Conservation (phyloP, 2,329 filamentous ascomycete species). For the Plectosphaerella plurivora region DNA sequence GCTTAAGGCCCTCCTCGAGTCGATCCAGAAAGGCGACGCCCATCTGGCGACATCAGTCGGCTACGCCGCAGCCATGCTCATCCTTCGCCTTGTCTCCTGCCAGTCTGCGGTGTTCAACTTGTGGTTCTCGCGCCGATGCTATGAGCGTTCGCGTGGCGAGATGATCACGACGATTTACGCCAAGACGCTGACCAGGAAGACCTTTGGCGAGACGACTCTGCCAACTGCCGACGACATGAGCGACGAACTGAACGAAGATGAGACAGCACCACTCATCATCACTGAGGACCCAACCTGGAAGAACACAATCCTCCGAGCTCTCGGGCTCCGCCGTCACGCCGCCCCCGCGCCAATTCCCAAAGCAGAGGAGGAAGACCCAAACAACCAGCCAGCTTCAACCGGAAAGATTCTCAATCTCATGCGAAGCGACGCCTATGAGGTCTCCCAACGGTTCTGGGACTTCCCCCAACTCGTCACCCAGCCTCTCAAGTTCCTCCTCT, state of each 20-base stretch:
- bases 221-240: constrained; percentile 10
- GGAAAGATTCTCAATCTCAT: constrained; percentile 89
- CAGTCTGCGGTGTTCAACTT: constrained; percentile 66
- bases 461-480: constrained; percentile 71
- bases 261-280: constrained; percentile 11
- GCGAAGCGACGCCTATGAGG: constrained; percentile 76
- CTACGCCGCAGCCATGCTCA: constrained; percentile 60
- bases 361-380: constrained; percentile 20
- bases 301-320: background rate
- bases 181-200: constrained; percentile 67
- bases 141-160: constrained; percentile 80
- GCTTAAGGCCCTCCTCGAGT: constrained; percentile 65
- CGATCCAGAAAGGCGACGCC: constrained; percentile 52
- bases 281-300: constrained; percentile 2
- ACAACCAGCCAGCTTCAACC: constrained; percentile 66
- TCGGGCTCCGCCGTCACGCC: background rate
- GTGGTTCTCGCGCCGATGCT: constrained; percentile 81
- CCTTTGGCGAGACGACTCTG: constrained; percentile 28
- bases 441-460: constrained; percentile 85
- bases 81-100: constrained; percentile 54
- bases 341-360: background rate
- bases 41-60: constrained; percentile 54
- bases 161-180: constrained; percentile 82
- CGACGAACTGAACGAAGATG: background rate
- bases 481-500: constrained; percentile 71